Base-by-base conservation (phyloP, 768 basidiomycete species). In the Phylloporus rhodoxanthus region DNA sequence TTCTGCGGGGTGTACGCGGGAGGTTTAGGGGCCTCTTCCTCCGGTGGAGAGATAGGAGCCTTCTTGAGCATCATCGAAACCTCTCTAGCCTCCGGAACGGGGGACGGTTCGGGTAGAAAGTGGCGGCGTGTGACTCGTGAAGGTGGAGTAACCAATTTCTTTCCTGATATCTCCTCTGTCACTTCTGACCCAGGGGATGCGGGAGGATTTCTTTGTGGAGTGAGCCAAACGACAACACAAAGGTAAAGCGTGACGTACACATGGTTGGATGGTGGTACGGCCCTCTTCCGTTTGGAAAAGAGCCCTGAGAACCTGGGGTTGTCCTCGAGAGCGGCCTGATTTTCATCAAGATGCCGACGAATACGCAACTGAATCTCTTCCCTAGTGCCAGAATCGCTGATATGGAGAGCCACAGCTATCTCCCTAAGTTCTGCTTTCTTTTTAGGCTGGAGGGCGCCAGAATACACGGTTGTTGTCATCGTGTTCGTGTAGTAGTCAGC, bases 361-460 rank as follows among this genome's bases (percentile, higher is more conserved):
- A 87, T 84, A 51, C 84, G 72, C n/a, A 60, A 61, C 47, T 78
- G 75, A 10, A 86, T 52, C 3, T 84, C 82, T 26, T 85, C 82
- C 52, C 78, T 82, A 2, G 81, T 86, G 33, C 84, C 84, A 30
- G 67, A 49, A 46, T 78, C 76, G 40, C 71, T 75, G 50, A 84
- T 64, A 1, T 64, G 61, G 20, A 87, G 73, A 5, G 80, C 79
- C 5, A 52, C 2, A 1, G 84, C 81, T 30, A 86, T 79, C 49
- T 78, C 76, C 56, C 77, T 82, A 4, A 87, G 75, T 19, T 86
- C 84, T 3, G 71, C 71, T 64, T 86, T 86, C 69, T 83, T 85
- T 68, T 86, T 85, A n/a, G 75, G 59, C 51, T 72, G 74, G 23
- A 85, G 73, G 23, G 78, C 64, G 40, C 84, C 84, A 34, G 76